phyloP scores from a whole-genome alignment of 2,329 filamentous ascomycete species.

The Diaporthe batatas region DNA sequence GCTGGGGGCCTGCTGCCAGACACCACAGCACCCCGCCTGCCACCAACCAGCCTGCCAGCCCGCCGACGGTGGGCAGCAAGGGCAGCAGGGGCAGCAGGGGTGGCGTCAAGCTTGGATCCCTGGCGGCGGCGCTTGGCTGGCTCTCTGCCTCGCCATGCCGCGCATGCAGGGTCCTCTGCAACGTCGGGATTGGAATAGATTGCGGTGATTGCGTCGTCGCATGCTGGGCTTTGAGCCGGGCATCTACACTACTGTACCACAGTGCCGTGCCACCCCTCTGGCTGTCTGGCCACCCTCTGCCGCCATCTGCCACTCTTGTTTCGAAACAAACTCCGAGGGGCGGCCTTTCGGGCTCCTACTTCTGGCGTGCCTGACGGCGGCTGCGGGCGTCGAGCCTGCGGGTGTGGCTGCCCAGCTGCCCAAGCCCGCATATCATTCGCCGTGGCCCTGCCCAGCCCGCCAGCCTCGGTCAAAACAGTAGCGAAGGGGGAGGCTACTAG shows the following conservation, averaged over 20 bases:
- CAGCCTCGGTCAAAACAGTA: slow-evolving; percentile 15
- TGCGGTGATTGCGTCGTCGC: slow-evolving; percentile 28
- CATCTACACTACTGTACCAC: background rate
- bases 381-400: background rate
- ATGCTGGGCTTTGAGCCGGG: slow-evolving; percentile 14
- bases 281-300: too few species aligned
- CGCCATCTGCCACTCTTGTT: slow-evolving; percentile 1
- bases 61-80: slow-evolving; percentile 14
- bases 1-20: background rate
- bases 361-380: slow-evolving; percentile 21
- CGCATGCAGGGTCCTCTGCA: slow-evolving; percentile 29
- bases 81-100: too few species aligned
- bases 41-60: background rate
- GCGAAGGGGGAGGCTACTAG: slow-evolving; percentile 6
- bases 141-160: slow-evolving; percentile 19
- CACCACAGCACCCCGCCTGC: too few species aligned
- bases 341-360: slow-evolving; percentile 12
- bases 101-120: slow-evolving; percentile 28
- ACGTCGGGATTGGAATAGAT: slow-evolving; percentile 33
- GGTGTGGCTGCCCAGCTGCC: background rate
- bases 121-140: slow-evolving; percentile 5
- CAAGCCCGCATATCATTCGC: background rate
- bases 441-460: slow-evolving; percentile 10
- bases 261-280: background rate
- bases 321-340: slow-evolving; percentile 25